These are phyloP conservation scores for Saccharomyces uvarum DNA, from an alignment of 1,139 yeast species.

Conservation along the genomic window DNA sequence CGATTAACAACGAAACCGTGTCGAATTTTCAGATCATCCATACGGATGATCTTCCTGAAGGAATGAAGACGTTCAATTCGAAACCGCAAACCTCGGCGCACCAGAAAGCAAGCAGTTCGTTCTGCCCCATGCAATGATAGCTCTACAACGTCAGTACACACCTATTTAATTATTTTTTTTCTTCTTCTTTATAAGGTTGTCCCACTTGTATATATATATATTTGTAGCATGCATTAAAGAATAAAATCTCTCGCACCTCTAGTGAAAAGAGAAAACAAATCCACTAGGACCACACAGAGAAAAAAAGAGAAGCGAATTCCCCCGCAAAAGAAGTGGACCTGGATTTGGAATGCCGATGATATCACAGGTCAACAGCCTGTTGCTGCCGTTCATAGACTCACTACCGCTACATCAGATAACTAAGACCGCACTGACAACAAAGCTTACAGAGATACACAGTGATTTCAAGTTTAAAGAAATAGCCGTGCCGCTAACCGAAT, in stretches of 20 bases:
- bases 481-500: background rate
- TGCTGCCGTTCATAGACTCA: background rate
- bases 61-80: background rate
- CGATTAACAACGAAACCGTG: conserved; percentile 20
- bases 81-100: background rate
- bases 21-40: conserved; percentile 13
- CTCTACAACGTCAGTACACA: background rate
- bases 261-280: background rate
- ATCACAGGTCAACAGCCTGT: background rate
- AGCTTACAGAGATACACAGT: background rate
- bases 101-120: background rate
- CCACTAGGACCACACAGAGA: background rate
- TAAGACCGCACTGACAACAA: background rate
- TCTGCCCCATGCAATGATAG: background rate
- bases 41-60: background rate
- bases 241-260: background rate
- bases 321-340: background rate
- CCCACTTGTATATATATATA: background rate
- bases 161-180: background rate
- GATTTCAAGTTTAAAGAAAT: conserved; percentile 1
- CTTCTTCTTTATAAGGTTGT: background rate
- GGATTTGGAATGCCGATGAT: background rate
- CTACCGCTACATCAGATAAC: background rate
- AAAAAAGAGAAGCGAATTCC: background rate
- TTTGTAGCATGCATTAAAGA: background rate